Conservation (phyloP, 495 filamentous ascomycete genomes). For the Chlorociboria aeruginascens region DNA sequence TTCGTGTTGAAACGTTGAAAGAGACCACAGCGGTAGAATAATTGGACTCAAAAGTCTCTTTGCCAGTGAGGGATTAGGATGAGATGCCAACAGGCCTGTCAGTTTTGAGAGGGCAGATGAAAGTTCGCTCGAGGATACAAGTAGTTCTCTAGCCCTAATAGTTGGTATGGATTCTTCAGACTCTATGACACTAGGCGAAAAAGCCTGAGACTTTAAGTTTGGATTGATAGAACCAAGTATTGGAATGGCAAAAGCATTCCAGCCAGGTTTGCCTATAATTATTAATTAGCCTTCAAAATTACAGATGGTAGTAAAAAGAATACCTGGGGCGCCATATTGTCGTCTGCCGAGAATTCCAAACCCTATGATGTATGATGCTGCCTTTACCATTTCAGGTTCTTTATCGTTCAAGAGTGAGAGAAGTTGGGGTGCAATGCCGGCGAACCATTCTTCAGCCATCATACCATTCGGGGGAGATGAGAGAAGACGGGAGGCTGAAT, state of each 20-base stretch:
- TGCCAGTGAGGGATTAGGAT: slow-evolving; percentile 62
- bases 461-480: slow-evolving; percentile 49
- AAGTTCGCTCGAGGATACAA: slow-evolving; percentile 28
- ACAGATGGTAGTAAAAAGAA: neutral
- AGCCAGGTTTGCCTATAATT: slow-evolving; percentile 45
- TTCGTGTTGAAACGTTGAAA: slow-evolving; percentile 40
- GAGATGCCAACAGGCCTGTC: slow-evolving; percentile 44
- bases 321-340: slow-evolving; percentile 53
- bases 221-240: slow-evolving; percentile 52
- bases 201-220: slow-evolving; percentile 14
- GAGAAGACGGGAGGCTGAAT: slow-evolving; percentile 50
- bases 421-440: slow-evolving; percentile 53
- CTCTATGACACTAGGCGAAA: neutral
- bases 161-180: slow-evolving; percentile 5
- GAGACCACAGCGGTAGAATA: slow-evolving; percentile 56
- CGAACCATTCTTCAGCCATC: slow-evolving; percentile 46
- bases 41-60: slow-evolving; percentile 55
- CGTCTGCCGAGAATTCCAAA: slow-evolving; percentile 60
- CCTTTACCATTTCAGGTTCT: slow-evolving; percentile 50
- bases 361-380: slow-evolving; percentile 60
- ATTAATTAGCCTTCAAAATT: neutral
- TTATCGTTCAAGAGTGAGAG: slow-evolving; percentile 50
- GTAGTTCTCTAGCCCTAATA: slow-evolving; percentile 25
- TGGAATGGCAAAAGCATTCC: slow-evolving; percentile 55
- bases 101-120: slow-evolving; percentile 43